These are phyloP conservation scores for Nemania sp. DNA, from an alignment of 2,329 filamentous ascomycete genomes.

Conservation along the genomic window DNA sequence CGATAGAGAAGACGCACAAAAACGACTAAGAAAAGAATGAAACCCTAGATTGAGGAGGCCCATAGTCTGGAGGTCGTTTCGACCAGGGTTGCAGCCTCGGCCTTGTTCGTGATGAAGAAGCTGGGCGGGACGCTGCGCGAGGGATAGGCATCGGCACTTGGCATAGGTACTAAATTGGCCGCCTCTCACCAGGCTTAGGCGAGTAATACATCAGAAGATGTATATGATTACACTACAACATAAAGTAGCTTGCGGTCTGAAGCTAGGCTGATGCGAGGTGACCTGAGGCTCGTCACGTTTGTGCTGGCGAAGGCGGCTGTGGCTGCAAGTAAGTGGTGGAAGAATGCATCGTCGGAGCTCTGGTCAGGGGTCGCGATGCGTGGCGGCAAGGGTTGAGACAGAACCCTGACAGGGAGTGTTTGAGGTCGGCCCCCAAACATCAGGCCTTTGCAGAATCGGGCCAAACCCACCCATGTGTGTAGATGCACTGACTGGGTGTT, in stretches of 20 bases:
- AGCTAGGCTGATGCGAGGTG: no score
- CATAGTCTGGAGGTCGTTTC: conserved; percentile 26
- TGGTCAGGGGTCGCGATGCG: background rate
- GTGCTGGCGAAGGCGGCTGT: background rate
- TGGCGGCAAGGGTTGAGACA: conserved; percentile 23
- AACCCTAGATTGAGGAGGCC: conserved; percentile 8
- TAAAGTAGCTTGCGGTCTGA: no score
- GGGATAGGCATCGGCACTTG: background rate
- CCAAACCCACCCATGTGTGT: no score
- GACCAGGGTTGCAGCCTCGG: conserved; percentile 12
- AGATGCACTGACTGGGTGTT: no score
- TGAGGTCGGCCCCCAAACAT: conserved; percentile 15
- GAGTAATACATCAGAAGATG: no score
- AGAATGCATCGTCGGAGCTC: no score
- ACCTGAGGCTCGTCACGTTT: background rate
- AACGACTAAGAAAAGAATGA: conserved; percentile 10
- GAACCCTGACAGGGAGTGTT: conserved; percentile 24
- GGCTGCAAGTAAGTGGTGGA: no score
- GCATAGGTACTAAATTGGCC: no score
- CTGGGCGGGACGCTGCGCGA: background rate
- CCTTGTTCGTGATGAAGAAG: background rate
- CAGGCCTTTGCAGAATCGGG: conserved; percentile 8
- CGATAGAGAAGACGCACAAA: background rate
- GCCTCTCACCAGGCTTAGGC: no score
- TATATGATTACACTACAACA: no score